Evolutionary conservation across 257 asterid genomes (phyloP).

Genomic region (Lycium ferocissimum): DNA sequence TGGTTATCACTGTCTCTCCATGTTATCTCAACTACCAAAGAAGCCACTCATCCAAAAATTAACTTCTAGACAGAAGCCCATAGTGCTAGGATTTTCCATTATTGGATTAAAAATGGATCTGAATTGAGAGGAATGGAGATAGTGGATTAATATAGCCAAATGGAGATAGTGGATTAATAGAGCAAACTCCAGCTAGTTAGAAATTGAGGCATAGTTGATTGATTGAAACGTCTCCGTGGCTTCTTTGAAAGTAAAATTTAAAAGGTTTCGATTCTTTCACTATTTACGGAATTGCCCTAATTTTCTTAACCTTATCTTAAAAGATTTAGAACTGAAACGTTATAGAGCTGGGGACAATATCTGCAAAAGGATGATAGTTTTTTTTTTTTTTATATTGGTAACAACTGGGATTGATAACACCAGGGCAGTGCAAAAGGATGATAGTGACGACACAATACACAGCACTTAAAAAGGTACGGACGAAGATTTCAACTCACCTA

Average conservation of each 20-base stretch:
- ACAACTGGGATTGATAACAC: no score
- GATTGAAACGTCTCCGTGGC: conserved; percentile 8
- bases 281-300: not conserved
- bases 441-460: not conserved
- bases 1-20: not conserved
- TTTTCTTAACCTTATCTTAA: not conserved
- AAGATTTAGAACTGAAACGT: not conserved
- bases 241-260: not conserved
- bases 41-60: not conserved
- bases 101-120: not conserved
- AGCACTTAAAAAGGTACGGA: conserved; percentile 25
- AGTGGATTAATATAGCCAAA: not conserved
- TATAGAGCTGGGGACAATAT: not conserved
- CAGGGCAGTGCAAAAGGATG: conserved; percentile 5
- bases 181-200: conserved; percentile 7
- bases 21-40: conserved; percentile 1
- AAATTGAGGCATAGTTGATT: conserved; percentile 5
- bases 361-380: not conserved
- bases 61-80: not conserved
- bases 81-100: not conserved
- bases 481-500: not conserved
- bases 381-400: no score
- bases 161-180: not conserved
- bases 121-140: conserved; percentile 18
- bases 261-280: not conserved